Percentiles rank a stretch among this genome's conserved stretches.
Conservation (phyloP, 768 basidiomycete species). For the Amanita fuliginea region DNA sequence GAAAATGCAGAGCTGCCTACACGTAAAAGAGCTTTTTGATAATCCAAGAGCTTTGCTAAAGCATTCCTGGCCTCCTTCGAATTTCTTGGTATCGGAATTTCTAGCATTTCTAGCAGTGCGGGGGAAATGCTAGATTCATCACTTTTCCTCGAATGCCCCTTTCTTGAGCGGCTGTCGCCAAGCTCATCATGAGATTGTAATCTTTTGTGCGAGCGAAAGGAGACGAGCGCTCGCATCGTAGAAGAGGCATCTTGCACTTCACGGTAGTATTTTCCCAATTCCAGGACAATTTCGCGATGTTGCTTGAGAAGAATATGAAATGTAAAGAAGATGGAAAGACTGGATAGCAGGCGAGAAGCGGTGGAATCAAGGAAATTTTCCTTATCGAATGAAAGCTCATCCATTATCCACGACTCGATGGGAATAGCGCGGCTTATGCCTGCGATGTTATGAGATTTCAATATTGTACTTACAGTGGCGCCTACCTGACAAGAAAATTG, state of each 20-base stretch:
- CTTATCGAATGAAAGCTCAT: not conserved
- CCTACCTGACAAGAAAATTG: not conserved
- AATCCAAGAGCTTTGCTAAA: conserved; percentile 5
- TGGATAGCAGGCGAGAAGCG: not conserved
- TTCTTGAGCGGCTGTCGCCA: not conserved
- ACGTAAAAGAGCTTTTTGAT: conserved; percentile 11
- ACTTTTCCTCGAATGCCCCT: not conserved
- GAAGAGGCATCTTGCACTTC: not conserved
- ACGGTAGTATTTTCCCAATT: not conserved
- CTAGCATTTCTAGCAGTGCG: not conserved
- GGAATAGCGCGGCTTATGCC: not conserved
- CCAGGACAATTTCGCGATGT: conserved; percentile 1
- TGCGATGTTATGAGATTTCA: not conserved
- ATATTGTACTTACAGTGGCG: not conserved
- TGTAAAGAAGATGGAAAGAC: not conserved
- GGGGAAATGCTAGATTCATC: not conserved
- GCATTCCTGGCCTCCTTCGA: not conserved
- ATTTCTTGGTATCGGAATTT: not conserved
- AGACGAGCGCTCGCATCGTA: not conserved
- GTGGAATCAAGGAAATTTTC: not conserved
- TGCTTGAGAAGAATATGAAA: not conserved
- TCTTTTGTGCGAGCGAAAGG: not conserved
- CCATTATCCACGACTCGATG: not conserved
- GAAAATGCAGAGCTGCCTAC: conserved; percentile 8
- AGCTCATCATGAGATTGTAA: not conserved